phyloP scores from a whole-genome alignment of 2,329 filamentous ascomycete genomes.

The Arthrobotrys pseudoclavata region DNA sequence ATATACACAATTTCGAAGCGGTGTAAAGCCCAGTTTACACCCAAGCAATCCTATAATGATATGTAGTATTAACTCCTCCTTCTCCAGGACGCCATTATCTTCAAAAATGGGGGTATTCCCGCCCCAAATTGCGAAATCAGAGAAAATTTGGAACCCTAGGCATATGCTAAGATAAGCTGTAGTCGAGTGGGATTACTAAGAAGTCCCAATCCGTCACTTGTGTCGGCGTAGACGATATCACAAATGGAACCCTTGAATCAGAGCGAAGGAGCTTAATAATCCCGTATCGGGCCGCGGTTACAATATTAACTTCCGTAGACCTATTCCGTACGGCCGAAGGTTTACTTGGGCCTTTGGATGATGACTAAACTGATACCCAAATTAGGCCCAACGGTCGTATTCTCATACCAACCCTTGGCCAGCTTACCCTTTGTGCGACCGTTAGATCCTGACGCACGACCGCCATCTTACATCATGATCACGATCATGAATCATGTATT shows the following conservation, averaged over 20 bases:
- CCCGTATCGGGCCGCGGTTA: not conserved
- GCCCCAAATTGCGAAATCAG: not conserved
- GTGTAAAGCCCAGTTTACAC: not conserved
- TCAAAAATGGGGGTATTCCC: constrained; percentile 2
- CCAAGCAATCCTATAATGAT: not conserved
- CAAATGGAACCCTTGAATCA: constrained; percentile 2
- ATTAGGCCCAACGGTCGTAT: not conserved
- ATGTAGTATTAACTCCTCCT: not conserved
- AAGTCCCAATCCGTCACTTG: constrained; percentile 5
- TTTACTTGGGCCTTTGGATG: too few species aligned
- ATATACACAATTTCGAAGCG: constrained; percentile 22
- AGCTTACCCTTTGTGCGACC: constrained; percentile 2
- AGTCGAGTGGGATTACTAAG: not conserved
- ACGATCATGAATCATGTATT: not conserved
- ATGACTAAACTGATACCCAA: not conserved
- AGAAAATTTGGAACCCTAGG: not conserved
- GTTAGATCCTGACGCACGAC: not conserved
- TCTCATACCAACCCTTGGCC: not conserved
- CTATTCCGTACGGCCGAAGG: constrained; percentile 1
- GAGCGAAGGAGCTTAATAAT: constrained; percentile 20
- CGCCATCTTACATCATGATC: too few species aligned
- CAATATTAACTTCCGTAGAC: not conserved
- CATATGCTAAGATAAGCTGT: not conserved
- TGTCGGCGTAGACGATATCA: constrained; percentile 10
- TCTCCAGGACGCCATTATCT: not conserved